A percentile compares a stretch with the other conserved stretches of the same genome.
These are phyloP conservation scores for Arctium minus DNA, from an alignment of 129 eudicot species.

Conservation along the genomic window DNA sequence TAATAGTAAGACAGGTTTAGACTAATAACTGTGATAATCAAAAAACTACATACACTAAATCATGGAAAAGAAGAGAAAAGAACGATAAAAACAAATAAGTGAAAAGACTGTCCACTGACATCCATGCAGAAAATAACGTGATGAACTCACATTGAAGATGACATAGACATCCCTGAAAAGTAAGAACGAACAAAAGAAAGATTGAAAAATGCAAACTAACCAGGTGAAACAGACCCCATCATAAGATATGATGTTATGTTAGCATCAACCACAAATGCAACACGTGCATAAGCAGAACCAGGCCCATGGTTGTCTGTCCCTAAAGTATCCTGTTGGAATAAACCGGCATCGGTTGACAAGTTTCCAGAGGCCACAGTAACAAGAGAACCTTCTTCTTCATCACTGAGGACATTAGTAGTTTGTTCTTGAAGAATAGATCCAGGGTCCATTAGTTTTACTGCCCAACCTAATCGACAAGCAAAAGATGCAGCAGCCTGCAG, in stretches of 20 bases:
- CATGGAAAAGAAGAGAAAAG: not conserved
- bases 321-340: slow-evolving; percentile 49
- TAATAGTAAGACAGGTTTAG: slow-evolving; percentile 17
- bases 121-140: not conserved
- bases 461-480: slow-evolving; percentile 98
- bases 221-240: slow-evolving; percentile 99
- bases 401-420: slow-evolving; percentile 41
- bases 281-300: slow-evolving; percentile 64
- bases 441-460: slow-evolving; percentile 85
- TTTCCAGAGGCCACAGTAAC: slow-evolving; percentile 51
- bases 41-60: not conserved
- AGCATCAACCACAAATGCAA: slow-evolving; percentile 98
- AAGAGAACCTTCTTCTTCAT: slow-evolving; percentile 68
- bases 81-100: not conserved
- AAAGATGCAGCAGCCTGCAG: slow-evolving; percentile 98
- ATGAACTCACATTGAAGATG: not conserved
- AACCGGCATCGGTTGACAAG: slow-evolving; percentile 42
- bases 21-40: not conserved
- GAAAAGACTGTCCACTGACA: not conserved
- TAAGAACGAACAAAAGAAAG: not conserved
- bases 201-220: slow-evolving; percentile 31
- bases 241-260: slow-evolving; percentile 97
- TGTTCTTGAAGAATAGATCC: slow-evolving; percentile 81
- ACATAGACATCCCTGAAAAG: not conserved
- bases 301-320: slow-evolving; percentile 54